Evolutionary conservation across 345 rosid species (phyloP).

Genomic region (Balakata baccata): DNA sequence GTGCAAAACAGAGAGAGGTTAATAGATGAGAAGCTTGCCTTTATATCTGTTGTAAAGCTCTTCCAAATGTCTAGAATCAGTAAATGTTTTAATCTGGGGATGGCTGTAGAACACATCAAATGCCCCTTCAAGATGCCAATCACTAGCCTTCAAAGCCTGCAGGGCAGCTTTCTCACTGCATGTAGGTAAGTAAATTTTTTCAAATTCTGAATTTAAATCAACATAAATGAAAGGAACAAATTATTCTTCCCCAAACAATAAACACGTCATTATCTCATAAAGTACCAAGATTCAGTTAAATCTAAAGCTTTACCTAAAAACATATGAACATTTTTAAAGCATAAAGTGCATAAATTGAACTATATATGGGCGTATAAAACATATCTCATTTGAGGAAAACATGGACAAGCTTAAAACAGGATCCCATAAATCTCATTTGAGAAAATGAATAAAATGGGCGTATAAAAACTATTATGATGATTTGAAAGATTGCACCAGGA

Average conservation of each 20-base stretch:
- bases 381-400: too few species aligned
- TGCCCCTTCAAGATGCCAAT: constrained; percentile 96
- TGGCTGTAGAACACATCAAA: constrained; percentile 87
- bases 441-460: not conserved
- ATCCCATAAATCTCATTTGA: not conserved
- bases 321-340: not conserved
- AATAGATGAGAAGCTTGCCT: constrained; percentile 44
- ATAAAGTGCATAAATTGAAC: too few species aligned
- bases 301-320: not conserved
- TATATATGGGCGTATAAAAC: too few species aligned
- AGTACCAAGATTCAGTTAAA: not conserved
- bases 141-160: constrained; percentile 83
- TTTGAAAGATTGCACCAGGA: not conserved
- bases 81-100: constrained; percentile 63
- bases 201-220: not conserved
- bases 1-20: not conserved
- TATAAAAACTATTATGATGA: not conserved
- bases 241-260: not conserved
- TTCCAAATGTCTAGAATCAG: constrained; percentile 81
- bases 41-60: constrained; percentile 89
- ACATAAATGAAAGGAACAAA: not conserved
- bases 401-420: not conserved
- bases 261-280: not conserved
- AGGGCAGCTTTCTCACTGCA: constrained; percentile 84
- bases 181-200: not conserved